These are phyloP conservation scores for Orbilia quercus DNA, from an alignment of 2,329 filamentous ascomycete species.

Conservation along the genomic window DNA sequence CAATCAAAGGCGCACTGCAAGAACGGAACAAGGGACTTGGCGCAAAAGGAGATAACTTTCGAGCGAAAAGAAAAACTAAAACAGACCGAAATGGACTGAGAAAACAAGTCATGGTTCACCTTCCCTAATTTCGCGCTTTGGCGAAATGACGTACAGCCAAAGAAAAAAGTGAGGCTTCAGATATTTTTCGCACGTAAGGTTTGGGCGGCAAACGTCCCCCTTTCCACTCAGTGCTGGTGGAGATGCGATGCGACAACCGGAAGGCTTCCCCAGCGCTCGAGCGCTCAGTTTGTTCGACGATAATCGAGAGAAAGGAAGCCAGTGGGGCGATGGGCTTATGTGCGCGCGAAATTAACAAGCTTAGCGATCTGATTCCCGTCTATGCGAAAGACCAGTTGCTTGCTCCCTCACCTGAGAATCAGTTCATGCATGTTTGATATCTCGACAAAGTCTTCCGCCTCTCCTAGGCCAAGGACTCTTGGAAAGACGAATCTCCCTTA, in stretches of 20 bases:
- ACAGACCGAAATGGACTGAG: no score
- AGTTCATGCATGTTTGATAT: conserved; percentile 25
- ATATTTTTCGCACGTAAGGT: conserved; percentile 6
- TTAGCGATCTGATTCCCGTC: conserved; percentile 9
- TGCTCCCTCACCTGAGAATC: conserved; percentile 29
- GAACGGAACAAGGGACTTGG: conserved; percentile 6
- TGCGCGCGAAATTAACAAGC: conserved; percentile 13
- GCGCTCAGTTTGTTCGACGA: no score
- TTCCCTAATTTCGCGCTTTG: conserved; percentile 38
- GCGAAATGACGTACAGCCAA: conserved; percentile 41
- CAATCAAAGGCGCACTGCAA: conserved; percentile 34
- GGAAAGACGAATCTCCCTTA: conserved; percentile 26
- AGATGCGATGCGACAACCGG: background rate
- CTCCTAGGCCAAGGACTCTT: conserved; percentile 5
- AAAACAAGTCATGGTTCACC: no score
- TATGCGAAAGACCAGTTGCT: conserved; percentile 4
- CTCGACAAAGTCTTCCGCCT: conserved; percentile 2
- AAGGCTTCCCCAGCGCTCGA: no score
- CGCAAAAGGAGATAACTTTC: conserved; percentile 24
- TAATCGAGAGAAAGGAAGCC: no score
- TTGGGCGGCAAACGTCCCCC: conserved; percentile 11
- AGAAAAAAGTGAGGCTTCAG: conserved; percentile 22
- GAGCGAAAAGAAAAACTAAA: no score
- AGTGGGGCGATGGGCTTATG: no score
- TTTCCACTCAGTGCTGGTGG: conserved; percentile 12